Conservation (phyloP, 2,329 filamentous ascomycete species). For the Fonsecaea monophora region DNA sequence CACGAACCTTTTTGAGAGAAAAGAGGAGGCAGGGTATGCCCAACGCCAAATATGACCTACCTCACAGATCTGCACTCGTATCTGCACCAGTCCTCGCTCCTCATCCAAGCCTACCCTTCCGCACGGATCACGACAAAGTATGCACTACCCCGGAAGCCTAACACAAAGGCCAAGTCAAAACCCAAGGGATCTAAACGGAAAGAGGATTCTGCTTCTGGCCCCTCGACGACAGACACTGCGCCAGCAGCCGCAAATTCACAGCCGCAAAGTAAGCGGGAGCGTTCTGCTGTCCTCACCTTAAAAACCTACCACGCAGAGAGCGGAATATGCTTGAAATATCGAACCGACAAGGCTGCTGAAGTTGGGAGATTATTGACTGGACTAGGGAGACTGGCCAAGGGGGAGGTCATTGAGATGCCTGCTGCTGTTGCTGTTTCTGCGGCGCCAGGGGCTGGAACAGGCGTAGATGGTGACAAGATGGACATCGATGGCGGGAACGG, state of each 20-base stretch:
- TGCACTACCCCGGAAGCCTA: constrained; percentile 52
- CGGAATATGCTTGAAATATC: constrained; percentile 87
- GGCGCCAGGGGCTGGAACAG: constrained; percentile 42
- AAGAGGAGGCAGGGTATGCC: neutral
- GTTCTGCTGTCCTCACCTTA: constrained; percentile 74
- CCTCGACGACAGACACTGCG: constrained; percentile 44
- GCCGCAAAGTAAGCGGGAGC: constrained; percentile 43
- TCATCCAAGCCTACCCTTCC: constrained; percentile 83
- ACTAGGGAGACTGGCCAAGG: constrained; percentile 75
- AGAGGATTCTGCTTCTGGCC: constrained; percentile 29
- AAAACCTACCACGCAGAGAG: constrained; percentile 88
- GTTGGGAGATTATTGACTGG: constrained; percentile 81
- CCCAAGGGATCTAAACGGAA: constrained; percentile 18
- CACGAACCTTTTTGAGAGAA: neutral
- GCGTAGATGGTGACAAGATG: constrained; percentile 38
- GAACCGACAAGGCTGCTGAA: constrained; percentile 88
- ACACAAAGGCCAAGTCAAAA: constrained; percentile 44
- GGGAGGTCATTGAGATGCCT: constrained; percentile 62
- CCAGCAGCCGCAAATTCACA: constrained; percentile 32
- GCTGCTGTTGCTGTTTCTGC: constrained; percentile 40
- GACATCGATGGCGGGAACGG: constrained; percentile 31
- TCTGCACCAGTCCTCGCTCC: constrained; percentile 83
- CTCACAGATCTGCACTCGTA: constrained; percentile 85
- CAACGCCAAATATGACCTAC: constrained; percentile 68
- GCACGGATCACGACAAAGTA: constrained; percentile 93